These are phyloP conservation scores for Periglandula ipomoeae DNA, from an alignment of 2,329 filamentous ascomycete species.

Conservation along the genomic window DNA sequence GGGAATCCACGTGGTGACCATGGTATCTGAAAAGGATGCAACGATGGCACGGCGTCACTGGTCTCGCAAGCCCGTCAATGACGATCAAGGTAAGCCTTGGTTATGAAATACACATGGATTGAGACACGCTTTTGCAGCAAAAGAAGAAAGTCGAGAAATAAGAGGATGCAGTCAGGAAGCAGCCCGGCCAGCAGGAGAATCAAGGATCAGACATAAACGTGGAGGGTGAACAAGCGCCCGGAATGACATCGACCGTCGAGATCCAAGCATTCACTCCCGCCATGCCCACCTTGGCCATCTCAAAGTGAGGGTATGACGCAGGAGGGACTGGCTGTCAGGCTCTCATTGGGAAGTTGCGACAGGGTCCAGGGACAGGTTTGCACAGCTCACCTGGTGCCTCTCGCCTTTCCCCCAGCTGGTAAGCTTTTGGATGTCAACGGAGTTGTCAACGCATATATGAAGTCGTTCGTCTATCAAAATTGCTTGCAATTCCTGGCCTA, in stretches of 20 bases:
- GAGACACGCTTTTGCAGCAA: not conserved
- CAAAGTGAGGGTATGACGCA: conserved; percentile 9
- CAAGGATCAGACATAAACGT: conserved; percentile 1
- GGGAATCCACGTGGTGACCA: not conserved
- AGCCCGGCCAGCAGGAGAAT: conserved; percentile 9
- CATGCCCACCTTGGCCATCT: not conserved
- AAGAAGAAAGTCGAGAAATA: not conserved
- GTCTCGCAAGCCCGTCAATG: not conserved
- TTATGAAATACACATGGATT: not conserved
- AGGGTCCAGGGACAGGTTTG: conserved; percentile 8
- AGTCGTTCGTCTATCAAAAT: conserved; percentile 3
- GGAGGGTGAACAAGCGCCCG: conserved; percentile 2
- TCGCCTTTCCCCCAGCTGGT: not conserved
- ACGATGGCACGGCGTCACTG: not conserved
- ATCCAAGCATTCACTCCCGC: not conserved
- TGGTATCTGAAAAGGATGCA: not conserved
- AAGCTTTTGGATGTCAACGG: too few species aligned
- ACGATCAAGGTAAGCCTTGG: not conserved
- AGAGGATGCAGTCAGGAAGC: not conserved
- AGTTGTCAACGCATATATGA: not conserved
- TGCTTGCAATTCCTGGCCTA: conserved; percentile 1
- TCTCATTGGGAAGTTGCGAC: conserved; percentile 5
- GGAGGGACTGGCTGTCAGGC: conserved; percentile 8
- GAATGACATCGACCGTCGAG: not conserved
- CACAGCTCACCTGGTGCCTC: not conserved